These are phyloP conservation scores for Metschnikowia picachoensis DNA, from an alignment of 805 yeast genomes.

Conservation along the genomic window DNA sequence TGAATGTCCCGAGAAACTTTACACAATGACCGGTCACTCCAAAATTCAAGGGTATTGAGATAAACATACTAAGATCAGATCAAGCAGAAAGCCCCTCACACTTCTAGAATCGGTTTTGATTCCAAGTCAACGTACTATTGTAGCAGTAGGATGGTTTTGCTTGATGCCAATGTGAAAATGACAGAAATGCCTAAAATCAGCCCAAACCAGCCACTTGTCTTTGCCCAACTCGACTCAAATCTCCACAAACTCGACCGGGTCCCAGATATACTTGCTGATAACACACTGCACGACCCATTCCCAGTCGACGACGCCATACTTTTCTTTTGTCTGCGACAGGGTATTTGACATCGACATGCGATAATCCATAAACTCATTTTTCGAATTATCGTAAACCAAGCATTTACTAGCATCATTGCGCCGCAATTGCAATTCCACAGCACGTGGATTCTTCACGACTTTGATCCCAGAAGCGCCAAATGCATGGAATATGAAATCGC, in stretches of 20 bases:
- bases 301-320: constrained; percentile 45
- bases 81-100: too few species aligned
- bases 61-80: too few species aligned
- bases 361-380: constrained; percentile 2
- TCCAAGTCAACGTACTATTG: too few species aligned
- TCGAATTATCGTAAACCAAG: constrained; percentile 29
- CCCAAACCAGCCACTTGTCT: too few species aligned
- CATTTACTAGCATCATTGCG: constrained; percentile 1
- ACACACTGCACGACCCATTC: constrained; percentile 68
- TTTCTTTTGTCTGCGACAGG: not conserved
- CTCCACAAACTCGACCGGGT: constrained; percentile 14
- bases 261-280: constrained; percentile 39
- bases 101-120: too few species aligned
- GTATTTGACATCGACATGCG: not conserved
- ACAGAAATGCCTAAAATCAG: too few species aligned
- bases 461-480: constrained; percentile 38
- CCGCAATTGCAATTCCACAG: constrained; percentile 4
- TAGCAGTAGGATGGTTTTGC: too few species aligned
- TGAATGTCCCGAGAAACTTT: too few species aligned
- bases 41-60: too few species aligned
- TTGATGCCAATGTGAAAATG: too few species aligned
- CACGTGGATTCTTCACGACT: constrained; percentile 5
- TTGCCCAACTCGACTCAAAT: not conserved
- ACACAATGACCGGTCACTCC: too few species aligned
- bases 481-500: constrained; percentile 43